These are phyloP conservation scores for Benincasa hispida DNA, from an alignment of 306 rosid genomes.

Conservation along the genomic window DNA sequence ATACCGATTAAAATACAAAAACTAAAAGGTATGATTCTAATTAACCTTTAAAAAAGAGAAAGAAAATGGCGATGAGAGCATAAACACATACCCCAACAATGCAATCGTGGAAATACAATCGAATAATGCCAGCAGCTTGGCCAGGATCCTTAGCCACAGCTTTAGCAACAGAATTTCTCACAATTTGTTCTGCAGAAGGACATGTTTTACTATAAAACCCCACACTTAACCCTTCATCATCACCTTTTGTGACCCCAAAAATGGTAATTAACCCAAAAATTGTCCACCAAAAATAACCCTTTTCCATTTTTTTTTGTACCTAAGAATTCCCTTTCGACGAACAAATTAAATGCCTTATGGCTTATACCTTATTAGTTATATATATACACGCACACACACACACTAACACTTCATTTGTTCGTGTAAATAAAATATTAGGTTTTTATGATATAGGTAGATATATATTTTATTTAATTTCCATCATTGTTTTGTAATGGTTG, in stretches of 20 bases:
- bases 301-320: neutral
- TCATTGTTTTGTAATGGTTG: neutral
- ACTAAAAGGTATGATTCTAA: no score
- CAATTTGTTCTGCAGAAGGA: constrained; percentile 2
- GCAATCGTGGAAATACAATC: neutral
- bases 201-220: constrained; percentile 5
- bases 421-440: neutral
- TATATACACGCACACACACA: neutral
- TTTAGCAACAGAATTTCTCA: neutral
- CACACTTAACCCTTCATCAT: neutral
- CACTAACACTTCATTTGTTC: neutral
- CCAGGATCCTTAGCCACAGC: neutral
- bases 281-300: neutral
- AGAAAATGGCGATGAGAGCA: neutral
- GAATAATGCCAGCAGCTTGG: neutral
- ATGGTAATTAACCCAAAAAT: neutral
- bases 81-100: neutral
- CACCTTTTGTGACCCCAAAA: neutral
- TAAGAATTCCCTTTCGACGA: neutral
- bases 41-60: no score
- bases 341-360: no score
- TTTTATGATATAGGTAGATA: neutral
- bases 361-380: no score
- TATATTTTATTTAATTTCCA: neutral
- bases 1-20: no score